These are phyloP conservation scores for Bruguiera sexangula DNA, from an alignment of 345 rosid species.

Conservation along the genomic window DNA sequence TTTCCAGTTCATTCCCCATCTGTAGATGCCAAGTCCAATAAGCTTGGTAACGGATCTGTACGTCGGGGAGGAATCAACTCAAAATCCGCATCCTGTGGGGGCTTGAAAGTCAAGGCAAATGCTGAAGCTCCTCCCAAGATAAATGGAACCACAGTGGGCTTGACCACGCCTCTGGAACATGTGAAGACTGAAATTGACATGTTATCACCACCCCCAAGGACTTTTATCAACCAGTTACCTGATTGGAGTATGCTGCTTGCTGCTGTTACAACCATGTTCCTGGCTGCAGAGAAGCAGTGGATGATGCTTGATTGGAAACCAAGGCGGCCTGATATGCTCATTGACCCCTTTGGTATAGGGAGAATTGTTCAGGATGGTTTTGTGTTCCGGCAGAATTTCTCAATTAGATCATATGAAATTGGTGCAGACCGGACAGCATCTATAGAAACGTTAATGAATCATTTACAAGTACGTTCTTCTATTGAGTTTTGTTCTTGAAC, in stretches of 20 bases:
- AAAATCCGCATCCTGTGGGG: conserved; percentile 38
- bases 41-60: conserved; percentile 39
- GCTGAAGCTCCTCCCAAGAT: conserved; percentile 80
- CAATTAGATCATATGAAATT: conserved; percentile 94
- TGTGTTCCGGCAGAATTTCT: conserved; percentile 79
- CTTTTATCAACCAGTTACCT: conserved; percentile 89
- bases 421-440: conserved; percentile 98
- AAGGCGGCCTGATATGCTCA: conserved; percentile 71
- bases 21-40: conserved; percentile 49
- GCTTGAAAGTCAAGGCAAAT: conserved; percentile 77
- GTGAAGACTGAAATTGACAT: conserved; percentile 46
- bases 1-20: conserved; percentile 56
- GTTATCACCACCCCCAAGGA: conserved; percentile 62
- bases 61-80: conserved; percentile 45
- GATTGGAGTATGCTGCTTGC: conserved; percentile 99
- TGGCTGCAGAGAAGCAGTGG: conserved; percentile 99
- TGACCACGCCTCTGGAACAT: conserved; percentile 41
- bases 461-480: conserved; percentile 61
- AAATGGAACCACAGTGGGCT: conserved; percentile 59
- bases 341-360: conserved; percentile 82
- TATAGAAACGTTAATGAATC: conserved; percentile 95
- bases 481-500: too few relatives aligned
- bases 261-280: conserved; percentile 87
- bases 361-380: conserved; percentile 88
- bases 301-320: conserved; percentile 99